Evolutionary conservation across 2,329 filamentous ascomycete species (phyloP).

Genomic region (Laburnicola sp.): DNA sequence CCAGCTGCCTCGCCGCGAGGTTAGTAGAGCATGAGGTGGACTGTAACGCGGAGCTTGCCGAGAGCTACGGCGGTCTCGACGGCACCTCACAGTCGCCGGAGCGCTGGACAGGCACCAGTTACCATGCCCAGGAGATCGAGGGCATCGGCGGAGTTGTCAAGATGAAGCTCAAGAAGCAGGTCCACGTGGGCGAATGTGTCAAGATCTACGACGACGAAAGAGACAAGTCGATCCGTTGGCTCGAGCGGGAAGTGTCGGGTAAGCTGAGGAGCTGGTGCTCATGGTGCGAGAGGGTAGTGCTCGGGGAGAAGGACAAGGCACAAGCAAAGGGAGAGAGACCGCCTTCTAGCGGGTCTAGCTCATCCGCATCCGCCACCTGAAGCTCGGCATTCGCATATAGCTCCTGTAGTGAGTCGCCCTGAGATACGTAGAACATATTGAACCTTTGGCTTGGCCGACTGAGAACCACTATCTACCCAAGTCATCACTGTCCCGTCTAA

Average conservation of each 20-base stretch:
- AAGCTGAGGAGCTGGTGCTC: constrained; percentile 81
- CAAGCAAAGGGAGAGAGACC: constrained; percentile 20
- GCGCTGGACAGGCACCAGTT: constrained; percentile 68
- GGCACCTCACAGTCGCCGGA: constrained; percentile 40
- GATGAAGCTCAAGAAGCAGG: constrained; percentile 81
- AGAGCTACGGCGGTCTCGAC: constrained; percentile 59
- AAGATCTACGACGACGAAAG: constrained; percentile 73
- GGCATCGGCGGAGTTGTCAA: constrained; percentile 88
- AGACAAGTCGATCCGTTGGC: constrained; percentile 55
- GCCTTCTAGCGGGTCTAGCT: constrained; percentile 22
- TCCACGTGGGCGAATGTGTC: constrained; percentile 80
- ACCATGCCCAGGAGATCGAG: constrained; percentile 84
- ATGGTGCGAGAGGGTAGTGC: constrained; percentile 82
- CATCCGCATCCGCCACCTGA: constrained; percentile 16
- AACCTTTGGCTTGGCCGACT: too few species aligned
- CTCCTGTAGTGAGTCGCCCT: too few species aligned
- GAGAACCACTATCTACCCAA: too few species aligned
- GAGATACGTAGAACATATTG: too few species aligned
- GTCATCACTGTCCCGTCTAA: too few species aligned
- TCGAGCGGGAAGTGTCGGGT: constrained; percentile 71
- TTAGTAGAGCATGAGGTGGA: constrained; percentile 83
- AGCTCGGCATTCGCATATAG: too few species aligned
- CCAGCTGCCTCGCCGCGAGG: constrained; percentile 73
- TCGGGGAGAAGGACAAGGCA: constrained; percentile 54
- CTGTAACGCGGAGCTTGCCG: constrained; percentile 67